Evolutionary conservation across 768 basidiomycete genomes (phyloP).

Genomic region (Tylopilus plumbeoviolaceoides): DNA sequence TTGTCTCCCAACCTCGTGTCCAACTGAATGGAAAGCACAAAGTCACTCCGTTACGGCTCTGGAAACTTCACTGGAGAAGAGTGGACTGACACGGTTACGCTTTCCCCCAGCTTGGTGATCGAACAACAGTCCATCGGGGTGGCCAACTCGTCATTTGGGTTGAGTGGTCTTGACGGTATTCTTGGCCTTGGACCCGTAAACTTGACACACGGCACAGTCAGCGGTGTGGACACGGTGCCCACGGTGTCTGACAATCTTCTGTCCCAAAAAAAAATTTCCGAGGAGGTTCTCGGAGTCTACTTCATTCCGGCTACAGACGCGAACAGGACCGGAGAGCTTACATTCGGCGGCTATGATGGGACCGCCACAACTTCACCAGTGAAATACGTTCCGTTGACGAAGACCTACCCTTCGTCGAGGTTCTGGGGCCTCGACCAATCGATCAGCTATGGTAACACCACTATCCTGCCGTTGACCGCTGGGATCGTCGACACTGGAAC

Average conservation of each 20-base stretch:
- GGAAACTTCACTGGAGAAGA: neutral
- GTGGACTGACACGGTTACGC: conserved; percentile 1
- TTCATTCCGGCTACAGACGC: conserved; percentile 23
- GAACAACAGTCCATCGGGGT: neutral
- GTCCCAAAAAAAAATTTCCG: conserved; percentile 22
- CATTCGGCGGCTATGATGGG: conserved; percentile 24
- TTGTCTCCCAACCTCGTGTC: no score
- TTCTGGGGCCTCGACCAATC: conserved; percentile 35
- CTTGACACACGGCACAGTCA: conserved; percentile 20
- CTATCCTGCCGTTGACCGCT: conserved; percentile 20
- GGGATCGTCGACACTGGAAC: conserved; percentile 35
- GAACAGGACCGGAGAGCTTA: conserved; percentile 15
- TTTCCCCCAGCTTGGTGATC: neutral
- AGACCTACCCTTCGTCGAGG: conserved; percentile 18
- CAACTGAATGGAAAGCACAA: no score
- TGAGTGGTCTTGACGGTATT: neutral
- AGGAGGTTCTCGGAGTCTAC: conserved; percentile 30
- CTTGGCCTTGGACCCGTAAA: neutral
- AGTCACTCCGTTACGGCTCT: neutral
- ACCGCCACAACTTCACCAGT: conserved; percentile 9
- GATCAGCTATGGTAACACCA: conserved; percentile 25
- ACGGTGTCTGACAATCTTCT: conserved; percentile 36
- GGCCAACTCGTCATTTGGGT: conserved; percentile 14
- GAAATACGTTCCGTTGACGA: conserved; percentile 22
- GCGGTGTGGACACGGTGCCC: conserved; percentile 23